A percentile compares a stretch with the other conserved stretches of the same genome.
Evolutionary conservation across 1,284 basidiomycete genomes (phyloP).

Genomic region (Anthracocystis walkeri): DNA sequence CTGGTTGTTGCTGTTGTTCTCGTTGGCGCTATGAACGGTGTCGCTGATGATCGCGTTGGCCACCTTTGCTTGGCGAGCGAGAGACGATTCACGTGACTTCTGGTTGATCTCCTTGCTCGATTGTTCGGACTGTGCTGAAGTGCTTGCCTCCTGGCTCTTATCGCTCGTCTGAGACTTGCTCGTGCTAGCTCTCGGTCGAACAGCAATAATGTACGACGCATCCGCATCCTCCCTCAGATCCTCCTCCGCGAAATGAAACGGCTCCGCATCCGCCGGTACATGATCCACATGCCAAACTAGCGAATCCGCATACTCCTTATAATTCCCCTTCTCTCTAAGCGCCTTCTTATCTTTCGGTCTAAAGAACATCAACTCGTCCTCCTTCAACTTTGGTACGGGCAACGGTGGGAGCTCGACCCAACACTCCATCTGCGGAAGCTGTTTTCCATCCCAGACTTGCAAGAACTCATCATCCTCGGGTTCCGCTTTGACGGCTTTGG

Average conservation of each 20-base stretch:
- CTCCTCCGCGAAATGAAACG: slow-evolving; percentile 23
- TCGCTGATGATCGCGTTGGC: background rate
- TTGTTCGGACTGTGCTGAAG: background rate
- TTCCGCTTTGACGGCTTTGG: slow-evolving; percentile 6
- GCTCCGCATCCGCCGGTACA: slow-evolving; percentile 8
- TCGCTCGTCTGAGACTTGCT: background rate
- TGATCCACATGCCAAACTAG: slow-evolving; percentile 15
- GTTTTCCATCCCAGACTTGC: slow-evolving; percentile 9
- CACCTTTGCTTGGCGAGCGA: background rate
- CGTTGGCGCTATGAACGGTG: background rate
- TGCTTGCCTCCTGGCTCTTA: background rate
- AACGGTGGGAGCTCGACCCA: slow-evolving; percentile 30
- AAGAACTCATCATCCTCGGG: background rate
- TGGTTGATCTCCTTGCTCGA: background rate
- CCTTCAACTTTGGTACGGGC: background rate
- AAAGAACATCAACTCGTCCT: slow-evolving; percentile 27
- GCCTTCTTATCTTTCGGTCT: slow-evolving; percentile 11
- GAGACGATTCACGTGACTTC: background rate
- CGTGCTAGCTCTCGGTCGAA: slow-evolving; percentile 5
- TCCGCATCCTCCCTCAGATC: slow-evolving; percentile 14
- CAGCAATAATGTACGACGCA: slow-evolving; percentile 7
- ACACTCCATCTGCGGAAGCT: slow-evolving; percentile 9
- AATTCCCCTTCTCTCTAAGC: slow-evolving; percentile 16
- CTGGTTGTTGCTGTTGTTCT: too few relatives aligned
- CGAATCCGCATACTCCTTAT: slow-evolving; percentile 9